Conservation (phyloP, 768 basidiomycete species). For the Amanita rimosa region DNA sequence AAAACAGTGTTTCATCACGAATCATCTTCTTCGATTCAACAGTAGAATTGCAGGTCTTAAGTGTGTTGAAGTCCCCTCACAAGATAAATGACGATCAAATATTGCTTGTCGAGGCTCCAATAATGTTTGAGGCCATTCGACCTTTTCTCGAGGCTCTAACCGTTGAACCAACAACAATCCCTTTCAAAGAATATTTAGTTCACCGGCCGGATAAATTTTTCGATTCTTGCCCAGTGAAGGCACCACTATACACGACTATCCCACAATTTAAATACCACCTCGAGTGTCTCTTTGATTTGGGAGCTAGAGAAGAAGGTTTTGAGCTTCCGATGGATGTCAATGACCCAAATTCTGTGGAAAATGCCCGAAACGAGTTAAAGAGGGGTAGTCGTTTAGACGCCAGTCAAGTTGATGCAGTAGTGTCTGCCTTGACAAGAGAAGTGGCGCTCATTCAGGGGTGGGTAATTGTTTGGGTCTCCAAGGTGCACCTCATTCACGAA, state of each 20-base stretch:
- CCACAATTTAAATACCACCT: conserved; percentile 51
- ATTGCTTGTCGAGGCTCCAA: conserved; percentile 46
- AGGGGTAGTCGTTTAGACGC: conserved; percentile 45
- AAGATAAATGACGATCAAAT: conserved; percentile 11
- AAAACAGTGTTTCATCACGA: conserved; percentile 23
- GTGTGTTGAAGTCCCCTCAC: not conserved
- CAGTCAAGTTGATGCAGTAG: conserved; percentile 60
- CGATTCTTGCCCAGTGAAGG: conserved; percentile 22
- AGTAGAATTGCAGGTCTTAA: conserved; percentile 23
- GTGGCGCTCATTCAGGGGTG: conserved; percentile 67
- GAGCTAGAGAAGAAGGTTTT: conserved; percentile 26
- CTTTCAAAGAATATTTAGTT: conserved; percentile 43
- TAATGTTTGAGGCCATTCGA: conserved; percentile 57
- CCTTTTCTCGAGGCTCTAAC: conserved; percentile 58
- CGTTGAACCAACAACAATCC: conserved; percentile 43
- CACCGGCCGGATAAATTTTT: conserved; percentile 28
- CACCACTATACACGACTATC: conserved; percentile 41
- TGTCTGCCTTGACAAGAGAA: conserved; percentile 49
- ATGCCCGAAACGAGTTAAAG: conserved; percentile 6
- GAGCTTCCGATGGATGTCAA: conserved; percentile 29
- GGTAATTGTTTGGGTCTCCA: not conserved
- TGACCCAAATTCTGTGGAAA: conserved; percentile 35
- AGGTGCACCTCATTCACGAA: conserved; percentile 1
- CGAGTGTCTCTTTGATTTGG: conserved; percentile 35
- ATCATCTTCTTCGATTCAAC: conserved; percentile 38